phyloP scores from a whole-genome alignment of 306 rosid genomes.

The Glycine tomentella region DNA sequence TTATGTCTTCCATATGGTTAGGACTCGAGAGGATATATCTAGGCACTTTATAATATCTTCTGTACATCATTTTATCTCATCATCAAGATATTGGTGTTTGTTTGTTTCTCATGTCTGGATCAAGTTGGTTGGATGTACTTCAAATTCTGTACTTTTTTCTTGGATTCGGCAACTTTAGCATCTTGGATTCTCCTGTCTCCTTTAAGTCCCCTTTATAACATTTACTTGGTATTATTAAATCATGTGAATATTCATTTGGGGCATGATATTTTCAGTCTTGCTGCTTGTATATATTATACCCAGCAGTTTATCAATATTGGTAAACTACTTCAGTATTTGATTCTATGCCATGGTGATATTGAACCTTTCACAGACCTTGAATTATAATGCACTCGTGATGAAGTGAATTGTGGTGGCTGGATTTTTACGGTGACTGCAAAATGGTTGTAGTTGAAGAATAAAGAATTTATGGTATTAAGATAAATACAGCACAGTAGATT shows the following conservation, averaged over 20 bases:
- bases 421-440: background rate
- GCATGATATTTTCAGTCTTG: background rate
- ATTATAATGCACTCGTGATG: background rate
- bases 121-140: background rate
- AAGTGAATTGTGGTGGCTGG: constrained; percentile 16
- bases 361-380: constrained; percentile 5
- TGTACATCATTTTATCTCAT: background rate
- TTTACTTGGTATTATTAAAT: background rate
- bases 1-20: background rate
- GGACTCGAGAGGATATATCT: background rate
- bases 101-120: no score
- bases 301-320: background rate
- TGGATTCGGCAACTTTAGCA: background rate
- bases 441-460: background rate
- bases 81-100: background rate
- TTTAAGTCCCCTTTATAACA: background rate
- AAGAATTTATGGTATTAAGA: background rate
- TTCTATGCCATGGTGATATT: background rate
- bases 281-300: background rate
- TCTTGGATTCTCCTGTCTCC: background rate
- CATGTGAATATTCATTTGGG: background rate
- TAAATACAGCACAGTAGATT: background rate
- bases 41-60: background rate
- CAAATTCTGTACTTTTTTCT: background rate
- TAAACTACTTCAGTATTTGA: constrained; percentile 18